A percentile compares a stretch with the other conserved stretches of the same genome.
Evolutionary conservation across 495 filamentous ascomycete genomes (phyloP).

Genomic region (Clavariopsis aquatica): DNA sequence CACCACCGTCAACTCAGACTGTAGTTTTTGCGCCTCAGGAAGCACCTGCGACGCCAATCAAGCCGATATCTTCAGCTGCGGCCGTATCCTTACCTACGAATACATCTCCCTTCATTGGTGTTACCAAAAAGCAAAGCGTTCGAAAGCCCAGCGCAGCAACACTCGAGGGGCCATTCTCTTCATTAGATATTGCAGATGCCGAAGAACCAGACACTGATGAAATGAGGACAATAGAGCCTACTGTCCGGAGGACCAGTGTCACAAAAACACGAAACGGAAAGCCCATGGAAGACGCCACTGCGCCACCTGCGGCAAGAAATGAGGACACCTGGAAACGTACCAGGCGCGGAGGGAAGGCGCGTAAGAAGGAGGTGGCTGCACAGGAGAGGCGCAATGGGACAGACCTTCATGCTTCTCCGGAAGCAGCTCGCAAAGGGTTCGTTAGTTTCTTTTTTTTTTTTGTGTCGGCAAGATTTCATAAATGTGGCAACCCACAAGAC

Average conservation of each 20-base stretch:
- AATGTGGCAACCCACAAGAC: background rate
- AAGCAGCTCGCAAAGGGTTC: slow-evolving; percentile 35
- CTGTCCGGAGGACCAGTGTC: slow-evolving; percentile 33
- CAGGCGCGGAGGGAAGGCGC: slow-evolving; percentile 31
- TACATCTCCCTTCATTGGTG: slow-evolving; percentile 41
- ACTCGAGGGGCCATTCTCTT: slow-evolving; percentile 39
- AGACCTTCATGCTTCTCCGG: slow-evolving; percentile 32
- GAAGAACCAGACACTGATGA: slow-evolving; percentile 34
- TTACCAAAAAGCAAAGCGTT: slow-evolving; percentile 24
- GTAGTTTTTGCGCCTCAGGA: slow-evolving; percentile 33
- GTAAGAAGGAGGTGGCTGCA: slow-evolving; percentile 32
- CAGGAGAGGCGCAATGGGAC: slow-evolving; percentile 32
- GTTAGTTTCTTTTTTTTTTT: slow-evolving; percentile 6
- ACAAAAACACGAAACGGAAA: slow-evolving; percentile 38
- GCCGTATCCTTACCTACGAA: slow-evolving; percentile 38
- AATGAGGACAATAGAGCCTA: background rate
- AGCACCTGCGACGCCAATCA: slow-evolving; percentile 43
- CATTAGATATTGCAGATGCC: slow-evolving; percentile 36
- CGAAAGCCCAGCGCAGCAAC: slow-evolving; percentile 36
- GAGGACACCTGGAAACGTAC: slow-evolving; percentile 28
- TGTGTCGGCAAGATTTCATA: background rate
- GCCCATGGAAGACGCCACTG: slow-evolving; percentile 34
- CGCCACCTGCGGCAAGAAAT: slow-evolving; percentile 2
- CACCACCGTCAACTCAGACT: slow-evolving; percentile 14
- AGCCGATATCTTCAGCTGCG: slow-evolving; percentile 33